Evolutionary conservation across 1,284 basidiomycete species (phyloP), one percentile per base, ranked within the genome.

Genomic region (Tilletia walkeri): DNA sequence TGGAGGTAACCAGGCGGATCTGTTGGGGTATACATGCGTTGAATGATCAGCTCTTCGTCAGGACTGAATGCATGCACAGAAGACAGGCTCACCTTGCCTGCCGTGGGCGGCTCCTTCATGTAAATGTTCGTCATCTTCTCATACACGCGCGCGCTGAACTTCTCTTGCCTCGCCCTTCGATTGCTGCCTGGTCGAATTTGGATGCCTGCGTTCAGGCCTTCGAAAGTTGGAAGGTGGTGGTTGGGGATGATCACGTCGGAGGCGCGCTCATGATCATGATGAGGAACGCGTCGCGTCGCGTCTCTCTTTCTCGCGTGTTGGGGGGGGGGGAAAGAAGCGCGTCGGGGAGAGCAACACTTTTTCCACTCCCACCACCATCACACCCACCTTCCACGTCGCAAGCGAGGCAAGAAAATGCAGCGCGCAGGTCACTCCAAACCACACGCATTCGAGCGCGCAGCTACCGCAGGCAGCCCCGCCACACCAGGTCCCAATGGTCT

Each of bases 1-100:
- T 90, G 0, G 93, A 94, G 0, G 95, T 98, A 73, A 93, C 89
- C 65, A 99, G 87, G 53, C 96, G 89, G 68, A 96, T 91, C 73
- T 91, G 48, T 30, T 30, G 24, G 24, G 24, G 24, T 30, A 30
- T 45, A 45, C 41, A 45, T 7, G 41, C 41, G 14, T 45, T 45
- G 69, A 63, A 69, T 67, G 70, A 67, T 69, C 34, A 67, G 66
- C 36, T 67, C 50, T 53, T 53, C 7, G 50, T 30, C 24, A 30
- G 24, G 24, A 30, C 24, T 30, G 24, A 30, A 30, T 30, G 24
- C 24, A 30, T 30, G 24, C 53, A 4, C 53, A 56, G 20, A 14
- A 16, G 20, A 14, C 9, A 24, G n/a, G n/a, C 59, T 39, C 59
- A 63, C 59, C 59, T 63, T 63, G 34, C 59, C 59, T 14, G 59